These are phyloP conservation scores for Paracamarosporium sp. DNA, from an alignment of 2,329 filamentous ascomycete genomes.

Conservation along the genomic window DNA sequence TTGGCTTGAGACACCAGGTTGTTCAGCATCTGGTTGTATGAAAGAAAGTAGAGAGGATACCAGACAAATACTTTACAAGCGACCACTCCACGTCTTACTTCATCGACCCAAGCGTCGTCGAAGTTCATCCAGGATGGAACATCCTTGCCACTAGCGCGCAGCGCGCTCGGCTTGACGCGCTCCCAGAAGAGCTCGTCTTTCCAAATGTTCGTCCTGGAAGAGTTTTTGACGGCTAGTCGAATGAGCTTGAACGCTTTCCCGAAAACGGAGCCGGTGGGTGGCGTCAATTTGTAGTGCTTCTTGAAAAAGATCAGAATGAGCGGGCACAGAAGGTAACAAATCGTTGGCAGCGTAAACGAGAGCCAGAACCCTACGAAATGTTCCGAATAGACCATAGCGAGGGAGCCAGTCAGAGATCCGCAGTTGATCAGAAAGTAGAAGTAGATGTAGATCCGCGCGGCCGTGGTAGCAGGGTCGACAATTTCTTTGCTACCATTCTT, in stretches of 20 bases:
- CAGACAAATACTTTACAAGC: slow-evolving; percentile 59
- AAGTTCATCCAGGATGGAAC: slow-evolving; percentile 78
- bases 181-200: slow-evolving; percentile 64
- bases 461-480: slow-evolving; percentile 70
- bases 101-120: slow-evolving; percentile 80
- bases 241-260: slow-evolving; percentile 70
- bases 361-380: slow-evolving; percentile 73
- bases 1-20: slow-evolving; percentile 74
- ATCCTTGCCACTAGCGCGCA: slow-evolving; percentile 45
- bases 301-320: slow-evolving; percentile 67
- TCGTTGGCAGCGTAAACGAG: slow-evolving; percentile 71
- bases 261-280: slow-evolving; percentile 75
- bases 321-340: slow-evolving; percentile 65
- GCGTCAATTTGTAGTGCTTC: slow-evolving; percentile 68
- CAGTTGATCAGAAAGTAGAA: slow-evolving; percentile 43
- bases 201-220: slow-evolving; percentile 52
- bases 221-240: slow-evolving; percentile 63
- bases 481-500: slow-evolving; percentile 61
- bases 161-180: slow-evolving; percentile 63
- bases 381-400: slow-evolving; percentile 48
- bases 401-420: slow-evolving; percentile 47
- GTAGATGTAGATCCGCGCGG: slow-evolving; percentile 65
- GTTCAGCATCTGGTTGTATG: slow-evolving; percentile 65
- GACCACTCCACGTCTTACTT: slow-evolving; percentile 68
- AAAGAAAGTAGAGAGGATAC: slow-evolving; percentile 52